Evolutionary conservation across 2,329 filamentous ascomycete genomes (phyloP).

Genomic region (Cordyceps fumosorosea): DNA sequence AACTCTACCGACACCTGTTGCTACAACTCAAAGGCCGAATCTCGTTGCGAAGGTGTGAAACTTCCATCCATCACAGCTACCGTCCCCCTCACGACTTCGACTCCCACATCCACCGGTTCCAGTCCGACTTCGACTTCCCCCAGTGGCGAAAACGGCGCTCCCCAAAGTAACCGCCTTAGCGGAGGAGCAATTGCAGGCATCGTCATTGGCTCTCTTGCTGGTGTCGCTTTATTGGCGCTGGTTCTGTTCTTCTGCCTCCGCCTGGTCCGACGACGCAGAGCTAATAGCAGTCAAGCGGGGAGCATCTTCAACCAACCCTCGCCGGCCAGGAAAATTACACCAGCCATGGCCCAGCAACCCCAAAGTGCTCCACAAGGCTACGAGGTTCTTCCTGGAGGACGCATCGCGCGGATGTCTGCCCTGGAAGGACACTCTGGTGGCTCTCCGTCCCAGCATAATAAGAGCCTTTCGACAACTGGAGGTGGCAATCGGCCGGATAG

Average conservation of each 20-base stretch:
- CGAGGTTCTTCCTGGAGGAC: constrained; percentile 74
- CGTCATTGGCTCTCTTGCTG: constrained; percentile 72
- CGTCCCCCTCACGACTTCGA: constrained; percentile 50
- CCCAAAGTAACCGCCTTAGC: constrained; percentile 41
- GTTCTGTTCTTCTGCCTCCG: constrained; percentile 62
- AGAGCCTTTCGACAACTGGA: constrained; percentile 23
- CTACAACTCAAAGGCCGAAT: constrained; percentile 69
- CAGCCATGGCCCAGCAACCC: constrained; percentile 29
- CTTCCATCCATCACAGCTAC: constrained; percentile 70
- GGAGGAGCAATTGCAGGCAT: constrained; percentile 90
- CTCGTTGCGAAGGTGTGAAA: constrained; percentile 66
- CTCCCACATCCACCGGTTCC: constrained; percentile 16
- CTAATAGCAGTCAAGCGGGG: constrained; percentile 53
- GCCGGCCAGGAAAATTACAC: constrained; percentile 50
- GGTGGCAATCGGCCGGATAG: constrained; percentile 31
- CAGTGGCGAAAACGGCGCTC: constrained; percentile 21
- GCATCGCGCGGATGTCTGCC: constrained; percentile 93
- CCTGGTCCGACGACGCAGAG: constrained; percentile 38
- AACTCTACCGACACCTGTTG: constrained; percentile 97
- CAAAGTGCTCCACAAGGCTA: constrained; percentile 46
- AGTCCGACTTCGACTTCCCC: constrained; percentile 35
- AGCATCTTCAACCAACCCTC: constrained; percentile 88
- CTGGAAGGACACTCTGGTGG: constrained; percentile 68
- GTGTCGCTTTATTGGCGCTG: constrained; percentile 60
- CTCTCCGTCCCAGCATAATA: constrained; percentile 48